Evolutionary conservation across 2,329 filamentous ascomycete species (phyloP).

Genomic region (Calonectria montana): DNA sequence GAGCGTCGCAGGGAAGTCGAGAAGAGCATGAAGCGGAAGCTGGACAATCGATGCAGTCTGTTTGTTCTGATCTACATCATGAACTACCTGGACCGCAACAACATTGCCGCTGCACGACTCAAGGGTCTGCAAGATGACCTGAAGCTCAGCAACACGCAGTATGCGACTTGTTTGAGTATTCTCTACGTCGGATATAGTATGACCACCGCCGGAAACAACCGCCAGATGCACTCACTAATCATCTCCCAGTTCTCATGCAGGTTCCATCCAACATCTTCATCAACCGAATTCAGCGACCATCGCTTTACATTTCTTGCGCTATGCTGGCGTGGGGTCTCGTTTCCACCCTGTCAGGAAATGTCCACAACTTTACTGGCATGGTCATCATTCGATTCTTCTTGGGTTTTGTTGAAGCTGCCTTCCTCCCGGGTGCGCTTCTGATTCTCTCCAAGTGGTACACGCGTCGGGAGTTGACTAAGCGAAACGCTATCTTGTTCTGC

Average conservation of each 20-base stretch:
- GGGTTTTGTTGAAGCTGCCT: slow-evolving; percentile 73
- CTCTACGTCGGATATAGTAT: slow-evolving; percentile 71
- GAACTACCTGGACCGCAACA: slow-evolving; percentile 78
- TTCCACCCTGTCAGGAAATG: slow-evolving; percentile 66
- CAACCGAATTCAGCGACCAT: slow-evolving; percentile 64
- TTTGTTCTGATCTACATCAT: slow-evolving; percentile 80
- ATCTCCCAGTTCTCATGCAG: slow-evolving; percentile 64
- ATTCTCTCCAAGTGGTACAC: slow-evolving; percentile 77
- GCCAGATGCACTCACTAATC: background rate
- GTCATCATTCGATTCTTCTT: slow-evolving; percentile 69
- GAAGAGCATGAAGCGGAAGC: slow-evolving; percentile 74
- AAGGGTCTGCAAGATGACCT: slow-evolving; percentile 73
- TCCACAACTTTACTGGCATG: slow-evolving; percentile 64
- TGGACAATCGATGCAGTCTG: slow-evolving; percentile 75
- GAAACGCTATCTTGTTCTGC: slow-evolving; percentile 69
- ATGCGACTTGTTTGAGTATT: slow-evolving; percentile 72
- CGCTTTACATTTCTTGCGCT: slow-evolving; percentile 61
- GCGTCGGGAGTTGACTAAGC: slow-evolving; percentile 63
- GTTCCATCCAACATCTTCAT: slow-evolving; percentile 69
- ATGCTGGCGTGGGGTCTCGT: slow-evolving; percentile 72
- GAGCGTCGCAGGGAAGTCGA: slow-evolving; percentile 69
- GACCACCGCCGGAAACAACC: background rate
- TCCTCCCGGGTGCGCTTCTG: slow-evolving; percentile 71
- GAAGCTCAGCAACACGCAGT: slow-evolving; percentile 65
- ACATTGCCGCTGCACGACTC: slow-evolving; percentile 74